These are phyloP conservation scores for Oxytropis ochrocephala DNA, from an alignment of 306 rosid genomes.

Conservation along the genomic window DNA sequence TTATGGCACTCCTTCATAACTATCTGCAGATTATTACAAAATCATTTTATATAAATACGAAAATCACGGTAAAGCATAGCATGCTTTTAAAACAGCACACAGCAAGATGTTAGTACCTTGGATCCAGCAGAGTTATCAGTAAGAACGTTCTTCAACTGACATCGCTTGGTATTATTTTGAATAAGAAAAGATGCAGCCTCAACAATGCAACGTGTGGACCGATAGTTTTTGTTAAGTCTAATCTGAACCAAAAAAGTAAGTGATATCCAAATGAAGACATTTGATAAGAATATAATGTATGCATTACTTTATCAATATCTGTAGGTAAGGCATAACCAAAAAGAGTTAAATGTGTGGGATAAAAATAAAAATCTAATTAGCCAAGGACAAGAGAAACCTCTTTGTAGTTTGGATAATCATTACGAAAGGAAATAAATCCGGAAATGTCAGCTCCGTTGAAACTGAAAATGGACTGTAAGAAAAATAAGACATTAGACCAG, in stretches of 20 bases:
- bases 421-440: slow-evolving; percentile 81
- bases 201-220: slow-evolving; percentile 85
- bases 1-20: slow-evolving; percentile 75
- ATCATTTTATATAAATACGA: slow-evolving; percentile 8
- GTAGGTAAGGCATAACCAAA: neutral
- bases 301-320: neutral
- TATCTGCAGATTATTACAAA: slow-evolving; percentile 38
- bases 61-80: slow-evolving; percentile 3
- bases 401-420: slow-evolving; percentile 71
- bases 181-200: slow-evolving; percentile 94
- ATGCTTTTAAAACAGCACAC: slow-evolving; percentile 4
- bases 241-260: slow-evolving; percentile 41
- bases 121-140: slow-evolving; percentile 87
- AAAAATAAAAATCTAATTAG: neutral
- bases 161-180: slow-evolving; percentile 61
- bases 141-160: slow-evolving; percentile 58
- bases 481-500: slow-evolving; percentile 22
- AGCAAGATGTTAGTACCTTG: slow-evolving; percentile 48
- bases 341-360: slow-evolving; percentile 7
- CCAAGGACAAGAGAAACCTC: slow-evolving; percentile 55
- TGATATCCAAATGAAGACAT: slow-evolving; percentile 12
- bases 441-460: slow-evolving; percentile 93
- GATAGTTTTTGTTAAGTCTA: slow-evolving; percentile 84
- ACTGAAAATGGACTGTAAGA: slow-evolving; percentile 86
- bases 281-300: neutral